A percentile compares a stretch with the other conserved stretches of the same genome.
Conservation (phyloP, 768 basidiomycete genomes). For the Podaxis sp. region DNA sequence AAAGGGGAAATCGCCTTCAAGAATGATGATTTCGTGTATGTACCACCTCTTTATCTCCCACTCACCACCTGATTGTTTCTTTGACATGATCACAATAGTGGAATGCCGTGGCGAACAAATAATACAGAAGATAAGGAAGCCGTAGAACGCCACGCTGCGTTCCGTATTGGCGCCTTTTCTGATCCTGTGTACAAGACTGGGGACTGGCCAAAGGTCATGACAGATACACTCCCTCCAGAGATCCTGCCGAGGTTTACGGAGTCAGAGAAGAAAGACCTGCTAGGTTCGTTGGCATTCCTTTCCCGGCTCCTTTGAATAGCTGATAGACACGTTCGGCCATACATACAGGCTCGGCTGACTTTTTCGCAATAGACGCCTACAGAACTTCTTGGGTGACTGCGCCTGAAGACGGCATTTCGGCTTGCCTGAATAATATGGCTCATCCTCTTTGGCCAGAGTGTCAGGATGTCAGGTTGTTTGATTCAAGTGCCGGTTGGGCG, state of each 20-base stretch:
- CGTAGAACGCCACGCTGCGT: constrained; percentile 45
- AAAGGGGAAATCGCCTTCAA: constrained; percentile 51
- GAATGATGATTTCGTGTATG: constrained; percentile 46
- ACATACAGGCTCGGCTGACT: constrained; percentile 41
- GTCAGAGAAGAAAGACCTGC: constrained; percentile 38
- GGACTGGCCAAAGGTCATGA: constrained; percentile 48
- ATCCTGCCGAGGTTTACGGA: constrained; percentile 45
- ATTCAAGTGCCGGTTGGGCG: constrained; percentile 41
- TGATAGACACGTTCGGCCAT: background rate
- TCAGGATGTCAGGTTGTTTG: constrained; percentile 33
- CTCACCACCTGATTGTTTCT: background rate
- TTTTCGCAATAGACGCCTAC: constrained; percentile 49
- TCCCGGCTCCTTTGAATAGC: background rate
- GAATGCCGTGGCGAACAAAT: constrained; percentile 42
- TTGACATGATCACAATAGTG: constrained; percentile 21
- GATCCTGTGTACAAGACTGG: constrained; percentile 47
- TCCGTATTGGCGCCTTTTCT: constrained; percentile 46
- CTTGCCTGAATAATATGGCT: constrained; percentile 36
- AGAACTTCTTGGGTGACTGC: constrained; percentile 36
- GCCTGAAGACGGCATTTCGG: constrained; percentile 38
- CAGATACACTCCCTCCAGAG: constrained; percentile 39
- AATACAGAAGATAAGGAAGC: constrained; percentile 39
- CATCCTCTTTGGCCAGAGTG: constrained; percentile 52
- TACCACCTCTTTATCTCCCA: background rate
- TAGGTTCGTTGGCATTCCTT: constrained; percentile 23